A percentile compares a stretch with the other conserved stretches of the same genome.
Conservation (phyloP, 1,284 basidiomycete species). For the Agroathelia rolfsii region DNA sequence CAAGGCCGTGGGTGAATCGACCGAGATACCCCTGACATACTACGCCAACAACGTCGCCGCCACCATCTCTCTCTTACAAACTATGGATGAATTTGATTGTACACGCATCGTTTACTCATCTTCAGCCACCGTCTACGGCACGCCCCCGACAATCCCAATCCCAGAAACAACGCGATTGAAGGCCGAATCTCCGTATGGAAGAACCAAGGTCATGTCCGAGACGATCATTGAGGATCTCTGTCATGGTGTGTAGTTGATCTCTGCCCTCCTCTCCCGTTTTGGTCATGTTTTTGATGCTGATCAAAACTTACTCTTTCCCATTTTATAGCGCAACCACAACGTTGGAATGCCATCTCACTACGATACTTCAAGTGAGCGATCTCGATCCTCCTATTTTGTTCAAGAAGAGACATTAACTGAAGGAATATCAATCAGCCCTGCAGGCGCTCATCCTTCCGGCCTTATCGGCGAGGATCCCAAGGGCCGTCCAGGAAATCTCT, state of each 20-base stretch:
- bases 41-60: conserved; percentile 88
- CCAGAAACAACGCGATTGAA: conserved; percentile 85
- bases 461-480: conserved; percentile 93
- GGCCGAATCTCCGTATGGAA: conserved; percentile 91
- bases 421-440: conserved; percentile 53
- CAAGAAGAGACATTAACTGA: conserved; percentile 10
- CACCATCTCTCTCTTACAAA: conserved; percentile 73
- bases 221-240: conserved; percentile 86
- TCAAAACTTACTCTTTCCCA: background rate
- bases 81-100: conserved; percentile 81
- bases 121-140: conserved; percentile 98
- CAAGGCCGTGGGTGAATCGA: conserved; percentile 98
- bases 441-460: conserved; percentile 94
- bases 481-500: conserved; percentile 90
- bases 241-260: conserved; percentile 36
- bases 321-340: conserved; percentile 50
- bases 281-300: conserved; percentile 8
- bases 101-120: conserved; percentile 92
- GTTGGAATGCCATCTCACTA: conserved; percentile 76
- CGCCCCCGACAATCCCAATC: conserved; percentile 87
- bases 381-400: conserved; percentile 4
- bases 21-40: conserved; percentile 87
- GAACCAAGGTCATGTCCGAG: conserved; percentile 94
- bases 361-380: conserved; percentile 91
- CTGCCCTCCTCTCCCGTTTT: conserved; percentile 7